Percentiles rank a stretch among this genome's conserved stretches.
These are phyloP conservation scores for Cyberlindnera mississippiensis DNA, from an alignment of 805 yeast species.

Conservation along the genomic window DNA sequence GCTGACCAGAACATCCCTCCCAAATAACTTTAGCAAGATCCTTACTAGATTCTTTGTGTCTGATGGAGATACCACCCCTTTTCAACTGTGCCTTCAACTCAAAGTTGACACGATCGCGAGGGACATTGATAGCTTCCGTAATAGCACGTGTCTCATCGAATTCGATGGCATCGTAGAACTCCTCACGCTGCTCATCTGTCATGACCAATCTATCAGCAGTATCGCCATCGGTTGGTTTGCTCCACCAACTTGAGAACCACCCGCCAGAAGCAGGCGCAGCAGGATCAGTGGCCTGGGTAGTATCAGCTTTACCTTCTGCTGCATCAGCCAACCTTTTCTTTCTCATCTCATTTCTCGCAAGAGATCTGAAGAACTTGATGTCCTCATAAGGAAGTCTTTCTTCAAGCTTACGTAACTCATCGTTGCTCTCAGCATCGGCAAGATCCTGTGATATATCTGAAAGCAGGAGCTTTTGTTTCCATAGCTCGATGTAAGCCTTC, in stretches of 20 bases:
- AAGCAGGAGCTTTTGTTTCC: slow-evolving; percentile 53
- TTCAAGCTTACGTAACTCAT: slow-evolving; percentile 51
- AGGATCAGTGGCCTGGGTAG: neutral
- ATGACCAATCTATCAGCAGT: slow-evolving; percentile 45
- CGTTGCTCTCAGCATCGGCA: slow-evolving; percentile 34
- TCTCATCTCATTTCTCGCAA: slow-evolving; percentile 65
- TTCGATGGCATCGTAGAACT: slow-evolving; percentile 89
- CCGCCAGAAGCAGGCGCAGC: slow-evolving; percentile 33
- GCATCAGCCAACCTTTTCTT: slow-evolving; percentile 42
- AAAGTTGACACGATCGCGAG: slow-evolving; percentile 67
- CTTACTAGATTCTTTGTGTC: slow-evolving; percentile 28
- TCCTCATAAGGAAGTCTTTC: slow-evolving; percentile 65
- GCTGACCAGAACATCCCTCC: slow-evolving; percentile 73
- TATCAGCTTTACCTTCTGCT: slow-evolving; percentile 9
- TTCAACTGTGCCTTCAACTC: slow-evolving; percentile 65
- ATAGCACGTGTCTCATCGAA: slow-evolving; percentile 63
- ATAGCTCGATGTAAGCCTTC: slow-evolving; percentile 58
- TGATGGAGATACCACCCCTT: slow-evolving; percentile 72
- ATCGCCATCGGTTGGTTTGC: slow-evolving; percentile 20
- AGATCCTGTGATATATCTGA: slow-evolving; percentile 29
- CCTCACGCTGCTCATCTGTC: slow-evolving; percentile 85
- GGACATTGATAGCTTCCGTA: slow-evolving; percentile 55
- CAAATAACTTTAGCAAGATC: slow-evolving; percentile 75
- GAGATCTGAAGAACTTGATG: slow-evolving; percentile 76
- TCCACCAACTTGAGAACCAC: slow-evolving; percentile 73